Percentiles rank a stretch among this genome's conserved stretches.
phyloP scores from a whole-genome alignment of 345 rosid species.

The Boechera stricta region DNA sequence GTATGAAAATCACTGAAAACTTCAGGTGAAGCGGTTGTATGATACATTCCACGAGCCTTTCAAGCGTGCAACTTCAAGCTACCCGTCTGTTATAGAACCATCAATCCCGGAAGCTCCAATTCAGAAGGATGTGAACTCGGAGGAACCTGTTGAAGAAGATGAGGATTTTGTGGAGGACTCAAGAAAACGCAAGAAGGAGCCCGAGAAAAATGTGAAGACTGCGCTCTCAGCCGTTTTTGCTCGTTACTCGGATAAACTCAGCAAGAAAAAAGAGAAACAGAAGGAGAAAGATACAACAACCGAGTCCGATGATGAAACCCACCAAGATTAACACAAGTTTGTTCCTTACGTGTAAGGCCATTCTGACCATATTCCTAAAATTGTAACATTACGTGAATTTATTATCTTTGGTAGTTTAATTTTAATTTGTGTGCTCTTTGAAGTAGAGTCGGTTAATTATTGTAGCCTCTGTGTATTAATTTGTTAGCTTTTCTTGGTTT shows the following conservation, averaged over 20 bases:
- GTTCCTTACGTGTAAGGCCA: not conserved
- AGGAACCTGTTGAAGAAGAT: slow-evolving; percentile 51
- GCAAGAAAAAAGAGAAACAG: slow-evolving; percentile 41
- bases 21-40: slow-evolving; percentile 83
- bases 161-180: slow-evolving; percentile 52
- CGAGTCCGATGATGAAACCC: slow-evolving; percentile 31
- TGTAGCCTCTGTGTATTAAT: not conserved
- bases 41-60: slow-evolving; percentile 97
- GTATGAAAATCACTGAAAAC: slow-evolving; percentile 15
- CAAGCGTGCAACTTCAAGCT: slow-evolving; percentile 65
- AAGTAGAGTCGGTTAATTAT: not conserved
- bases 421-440: slow-evolving; percentile 8
- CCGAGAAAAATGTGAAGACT: slow-evolving; percentile 68
- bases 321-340: slow-evolving; percentile 11
- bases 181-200: slow-evolving; percentile 63
- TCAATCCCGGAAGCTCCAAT: slow-evolving; percentile 46
- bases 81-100: slow-evolving; percentile 56
- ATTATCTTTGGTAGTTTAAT: not conserved
- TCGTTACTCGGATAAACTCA: slow-evolving; percentile 57
- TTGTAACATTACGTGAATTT: slow-evolving; percentile 1
- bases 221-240: slow-evolving; percentile 80
- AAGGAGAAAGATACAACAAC: slow-evolving; percentile 14
- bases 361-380: slow-evolving; percentile 1
- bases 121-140: slow-evolving; percentile 48
- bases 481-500: not conserved